Evolutionary conservation across 495 filamentous ascomycete genomes (phyloP), one percentile per base, ranked within the genome.

Genomic region (Penicillium cosmopolitanum): DNA sequence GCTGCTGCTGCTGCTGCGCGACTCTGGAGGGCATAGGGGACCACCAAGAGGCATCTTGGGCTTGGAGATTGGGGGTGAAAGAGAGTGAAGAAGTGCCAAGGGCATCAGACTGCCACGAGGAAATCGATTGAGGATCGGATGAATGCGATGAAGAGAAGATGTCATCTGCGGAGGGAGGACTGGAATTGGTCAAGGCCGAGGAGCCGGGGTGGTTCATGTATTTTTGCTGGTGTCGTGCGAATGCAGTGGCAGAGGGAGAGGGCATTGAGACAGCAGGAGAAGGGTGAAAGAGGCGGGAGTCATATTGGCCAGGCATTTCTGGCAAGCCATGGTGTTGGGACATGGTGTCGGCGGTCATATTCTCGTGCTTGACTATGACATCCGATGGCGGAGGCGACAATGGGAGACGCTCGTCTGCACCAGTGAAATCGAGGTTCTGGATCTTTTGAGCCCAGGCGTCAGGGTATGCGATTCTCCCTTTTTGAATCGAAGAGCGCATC

Each of bases 21-120:
- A 77, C 70, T 12, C 69, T 67, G 23, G 72, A 63, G 35, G 73
- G 66, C 68, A 79, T 72, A 33, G 75, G 69, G 1, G 77, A 74
- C 78, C 78, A 81, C 78, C 78, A 80, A 19, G 76, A 71, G 13
- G 65, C 48, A 54, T 81, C 77, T 38, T 76, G 73, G 55, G 66
- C 57, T 19, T 74, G 68, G 19, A 81, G 62, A 47, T 78, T 75
- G 36, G 75, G 74, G 8, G 76, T 78, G 60, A 77, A 78, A 23
- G 75, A 68, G 42, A 80, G 57, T 55, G 64, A 66, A 12, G 73
- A 66, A 47, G 77, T 61, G 12, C 65, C 64, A 42, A 79, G 66
- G 47, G 74, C 65, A 56, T 80, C 77, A 16, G 77, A 76, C 63
- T 80, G 71, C 77, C 78, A 81, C 40, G 78, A 77, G 50, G 74